These are phyloP conservation scores for Ligustrum vulgare DNA, from an alignment of 257 asterid genomes.

Conservation along the genomic window DNA sequence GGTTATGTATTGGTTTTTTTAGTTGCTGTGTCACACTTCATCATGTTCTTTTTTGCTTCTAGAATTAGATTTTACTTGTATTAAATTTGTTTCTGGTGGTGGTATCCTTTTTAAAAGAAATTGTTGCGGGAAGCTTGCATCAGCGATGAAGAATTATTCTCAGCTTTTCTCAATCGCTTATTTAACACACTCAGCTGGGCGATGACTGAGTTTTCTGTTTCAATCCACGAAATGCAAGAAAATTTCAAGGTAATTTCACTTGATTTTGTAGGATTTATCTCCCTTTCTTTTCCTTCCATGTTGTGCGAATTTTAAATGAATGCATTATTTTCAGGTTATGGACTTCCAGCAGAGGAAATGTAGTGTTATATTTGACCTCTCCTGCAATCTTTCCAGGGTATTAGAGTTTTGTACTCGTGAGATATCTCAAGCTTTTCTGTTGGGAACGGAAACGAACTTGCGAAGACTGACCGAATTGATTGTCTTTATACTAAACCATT, in stretches of 20 bases:
- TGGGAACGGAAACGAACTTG: slow-evolving; percentile 76
- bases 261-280: slow-evolving; percentile 7
- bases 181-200: slow-evolving; percentile 96
- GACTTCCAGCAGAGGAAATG: slow-evolving; percentile 90
- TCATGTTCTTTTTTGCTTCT: slow-evolving; percentile 12
- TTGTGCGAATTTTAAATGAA: slow-evolving; percentile 4
- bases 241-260: slow-evolving; percentile 59
- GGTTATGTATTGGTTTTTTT: slow-evolving; percentile 37
- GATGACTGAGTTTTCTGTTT: slow-evolving; percentile 94
- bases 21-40: not conserved
- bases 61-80: slow-evolving; percentile 10
- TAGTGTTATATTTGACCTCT: slow-evolving; percentile 83
- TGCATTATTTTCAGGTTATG: slow-evolving; percentile 53
- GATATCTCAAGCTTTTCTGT: slow-evolving; percentile 81
- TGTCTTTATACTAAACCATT: slow-evolving; percentile 75
- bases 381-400: slow-evolving; percentile 89
- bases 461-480: slow-evolving; percentile 86
- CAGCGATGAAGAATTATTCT: slow-evolving; percentile 63
- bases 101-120: slow-evolving; percentile 39
- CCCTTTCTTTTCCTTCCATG: slow-evolving; percentile 3
- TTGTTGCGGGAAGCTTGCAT: slow-evolving; percentile 82
- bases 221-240: slow-evolving; percentile 93
- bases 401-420: slow-evolving; percentile 84
- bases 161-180: slow-evolving; percentile 81
- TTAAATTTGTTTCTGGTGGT: slow-evolving; percentile 16